Base-by-base conservation (phyloP, 441 rosid species). In the Bocquillonia castaneifolia region DNA sequence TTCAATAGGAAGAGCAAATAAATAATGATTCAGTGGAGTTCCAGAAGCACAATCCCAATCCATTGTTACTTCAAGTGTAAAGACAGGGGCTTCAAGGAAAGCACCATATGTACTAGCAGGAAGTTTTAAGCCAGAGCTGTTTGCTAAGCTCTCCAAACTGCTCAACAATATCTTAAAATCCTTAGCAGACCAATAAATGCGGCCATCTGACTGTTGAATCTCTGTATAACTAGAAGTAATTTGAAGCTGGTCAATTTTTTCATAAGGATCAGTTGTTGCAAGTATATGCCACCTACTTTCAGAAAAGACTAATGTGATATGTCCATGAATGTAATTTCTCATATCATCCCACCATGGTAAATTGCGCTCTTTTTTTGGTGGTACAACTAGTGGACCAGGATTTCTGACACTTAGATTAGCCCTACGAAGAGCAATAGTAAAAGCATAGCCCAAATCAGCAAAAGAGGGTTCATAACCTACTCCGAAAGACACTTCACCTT, bases 281-380 rank as follows among this genome's bases (percentile, higher is more conserved):
- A 93, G 96, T 78, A 96, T 61, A 74, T 80, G 69, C 93, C 95
- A 88, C 56, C 79, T 78, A 57, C 89, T 80, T 78, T 93, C 93
- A 69, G 85, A 79, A 80, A 91, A 93, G 73, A 76, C 76, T 66
- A 96, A 76, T 53, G 86, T 69, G 65, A 83, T 81, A 69, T 80
- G 83, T 76, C 99, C 97, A 73, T 93, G 98, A 69, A 91, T 79
- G 79, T 88, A 96, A 74, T 93, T 86, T 79, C 98, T 87, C 94
- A 96, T 86, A 56, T 91, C 98, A 87, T 96, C 99, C 99, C 99
- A 96, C 99, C 99, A 96, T 1, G 99, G 97, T 69, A 96, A 87
- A 78, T 80, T 96, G 76, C 86, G 85, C 78, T 96, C 99, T 63
- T 89, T 96, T 82, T 93, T 96, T 36, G 85, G 78, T 26, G 86